Evolutionary conservation across 2,329 filamentous ascomycete species (phyloP).

Genomic region (Cladosporium sp.): DNA sequence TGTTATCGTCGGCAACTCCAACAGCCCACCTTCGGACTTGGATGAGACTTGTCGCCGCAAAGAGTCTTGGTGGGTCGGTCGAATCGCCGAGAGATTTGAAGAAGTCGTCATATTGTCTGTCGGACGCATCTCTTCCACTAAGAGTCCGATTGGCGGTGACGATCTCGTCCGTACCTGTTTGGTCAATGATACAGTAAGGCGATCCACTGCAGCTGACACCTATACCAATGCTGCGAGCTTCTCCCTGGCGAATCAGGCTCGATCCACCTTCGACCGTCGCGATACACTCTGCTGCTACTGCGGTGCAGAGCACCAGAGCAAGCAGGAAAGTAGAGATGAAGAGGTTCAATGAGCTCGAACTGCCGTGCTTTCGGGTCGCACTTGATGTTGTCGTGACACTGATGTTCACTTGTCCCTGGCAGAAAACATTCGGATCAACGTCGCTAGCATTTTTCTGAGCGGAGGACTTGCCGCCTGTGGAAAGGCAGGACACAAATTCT

Average conservation of each 20-base stretch:
- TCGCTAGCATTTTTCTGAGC: too few relatives aligned
- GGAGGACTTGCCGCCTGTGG: background rate
- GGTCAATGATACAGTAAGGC: background rate
- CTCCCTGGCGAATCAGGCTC: background rate
- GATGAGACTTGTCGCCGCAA: background rate
- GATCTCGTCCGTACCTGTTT: background rate
- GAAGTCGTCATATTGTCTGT: background rate
- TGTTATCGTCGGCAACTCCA: background rate
- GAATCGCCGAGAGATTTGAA: background rate
- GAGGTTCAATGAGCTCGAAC: background rate
- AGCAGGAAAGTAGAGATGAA: background rate
- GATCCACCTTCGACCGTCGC: background rate
- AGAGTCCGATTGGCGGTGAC: background rate
- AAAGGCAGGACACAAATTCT: background rate
- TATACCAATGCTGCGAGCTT: background rate
- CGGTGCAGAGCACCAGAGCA: background rate
- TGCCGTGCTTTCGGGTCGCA: background rate
- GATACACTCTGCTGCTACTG: background rate
- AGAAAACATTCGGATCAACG: conserved; percentile 1
- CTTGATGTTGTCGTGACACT: background rate
- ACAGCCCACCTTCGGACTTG: background rate
- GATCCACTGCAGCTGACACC: background rate
- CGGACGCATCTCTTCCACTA: background rate
- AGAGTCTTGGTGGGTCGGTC: background rate
- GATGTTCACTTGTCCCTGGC: background rate